Conservation (phyloP, 2,329 filamentous ascomycete species). For the Cadophora luteo-olivacea region DNA sequence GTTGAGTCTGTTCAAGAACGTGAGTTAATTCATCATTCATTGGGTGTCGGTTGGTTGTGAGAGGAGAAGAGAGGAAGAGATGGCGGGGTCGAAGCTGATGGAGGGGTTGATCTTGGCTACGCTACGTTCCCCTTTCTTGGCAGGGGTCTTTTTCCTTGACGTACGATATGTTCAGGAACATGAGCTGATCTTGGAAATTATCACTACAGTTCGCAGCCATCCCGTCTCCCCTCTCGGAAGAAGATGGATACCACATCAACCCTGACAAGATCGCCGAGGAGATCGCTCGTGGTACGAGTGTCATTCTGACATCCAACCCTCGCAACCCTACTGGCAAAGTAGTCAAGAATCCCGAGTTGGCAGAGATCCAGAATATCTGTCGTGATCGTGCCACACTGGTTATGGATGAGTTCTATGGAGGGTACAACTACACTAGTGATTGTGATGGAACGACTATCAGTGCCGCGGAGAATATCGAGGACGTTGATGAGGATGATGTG, state of each 20-base stretch:
- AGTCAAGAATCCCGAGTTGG: constrained; percentile 82
- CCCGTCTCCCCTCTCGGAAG: constrained; percentile 81
- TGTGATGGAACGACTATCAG: constrained; percentile 92
- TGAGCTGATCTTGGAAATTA: constrained; percentile 37
- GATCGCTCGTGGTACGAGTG: constrained; percentile 83
- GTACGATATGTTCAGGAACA: not conserved
- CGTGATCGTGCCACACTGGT: constrained; percentile 89
- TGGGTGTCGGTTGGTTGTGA: not conserved
- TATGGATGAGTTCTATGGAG: constrained; percentile 95
- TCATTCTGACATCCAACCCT: constrained; percentile 94
- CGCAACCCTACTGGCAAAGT: constrained; percentile 93
- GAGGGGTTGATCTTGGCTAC: constrained; percentile 10
- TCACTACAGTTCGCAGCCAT: constrained; percentile 76
- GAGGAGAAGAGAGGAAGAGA: not conserved
- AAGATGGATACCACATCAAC: constrained; percentile 92
- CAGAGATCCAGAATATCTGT: constrained; percentile 92
- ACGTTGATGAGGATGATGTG: constrained; percentile 89
- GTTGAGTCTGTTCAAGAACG: constrained; percentile 92
- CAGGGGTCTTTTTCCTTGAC: constrained; percentile 16
- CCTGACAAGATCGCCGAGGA: constrained; percentile 92
- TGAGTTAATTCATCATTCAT: constrained; percentile 46
- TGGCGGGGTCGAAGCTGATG: constrained; percentile 5
- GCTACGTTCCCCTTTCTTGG: constrained; percentile 20
- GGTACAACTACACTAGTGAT: constrained; percentile 93
- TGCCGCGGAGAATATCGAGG: constrained; percentile 86